Evolutionary conservation across 257 asterid genomes (phyloP), one percentile per base, ranked within the genome.

Genomic region (Jaltomata sinuosa): DNA sequence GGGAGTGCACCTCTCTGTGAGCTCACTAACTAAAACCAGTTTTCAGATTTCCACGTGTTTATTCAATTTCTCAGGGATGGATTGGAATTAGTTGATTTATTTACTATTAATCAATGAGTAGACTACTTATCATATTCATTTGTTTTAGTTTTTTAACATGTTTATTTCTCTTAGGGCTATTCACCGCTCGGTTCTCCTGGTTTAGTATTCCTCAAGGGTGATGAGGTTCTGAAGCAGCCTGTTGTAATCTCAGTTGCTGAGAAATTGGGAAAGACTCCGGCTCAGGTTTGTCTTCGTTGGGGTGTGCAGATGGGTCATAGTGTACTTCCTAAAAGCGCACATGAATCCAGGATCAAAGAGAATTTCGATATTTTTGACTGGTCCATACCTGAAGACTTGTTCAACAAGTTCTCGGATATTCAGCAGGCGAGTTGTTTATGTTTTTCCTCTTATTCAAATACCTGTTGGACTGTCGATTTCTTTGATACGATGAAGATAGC

Each of bases 161-260:
- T 40, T 42, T 49, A 29, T 83, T 36, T 85, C 3, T 54, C 19
- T 32, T 53, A 94, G 98, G 98, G 91, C 31, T 95, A 89, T 87
- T 95, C 98, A 29, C 98, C 98, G 10, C 85, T 95, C 81, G 98
- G 98, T 86, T 92, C 96, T 27, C 97, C 97, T 9, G 98, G 97
- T 47, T 89, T 97, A 3, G 79, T 90, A 45, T 89, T 92, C 92
- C 65, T 91, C 21, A 91, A 89, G 85, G 84, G 94, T 31, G 92
- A 94, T 59, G 94, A 64, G 74, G 12, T 92, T 62, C 93, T 94
- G 68, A 62, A 85, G 84, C 88, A 88, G 76, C 98, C 95, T 21
- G 87, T 89, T 79, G 34, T 94, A 77, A 85, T 86, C 57, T 32
- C 88, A 62, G 72, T 76, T 49, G 90, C 93, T 8, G 87, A 87